Base-by-base conservation (phyloP, 177 flowering plant species). In the Telopea speciosissima region DNA sequence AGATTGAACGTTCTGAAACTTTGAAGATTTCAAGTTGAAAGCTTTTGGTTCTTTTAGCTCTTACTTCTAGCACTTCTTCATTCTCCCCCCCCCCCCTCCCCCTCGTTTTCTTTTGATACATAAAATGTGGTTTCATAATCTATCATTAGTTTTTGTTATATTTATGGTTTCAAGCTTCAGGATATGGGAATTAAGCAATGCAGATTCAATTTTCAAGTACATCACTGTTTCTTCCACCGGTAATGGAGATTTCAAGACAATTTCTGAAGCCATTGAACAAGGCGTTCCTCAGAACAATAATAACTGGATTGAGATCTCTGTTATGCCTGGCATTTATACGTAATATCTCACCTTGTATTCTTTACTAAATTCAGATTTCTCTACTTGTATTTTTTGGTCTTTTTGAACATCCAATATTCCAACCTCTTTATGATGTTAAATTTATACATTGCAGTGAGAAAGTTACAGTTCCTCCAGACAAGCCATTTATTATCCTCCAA, bases 401-500 rank as follows among this genome's bases (percentile, higher is more conserved):
- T 28, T 28, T 28, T 28, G 31, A 28, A 28, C 3, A 4, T 28
- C 31, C 4, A 28, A 28, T 28, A 28, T 28, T 28, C 31, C 4
- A 28, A 28, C 31, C 31, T 28, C 3, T 28, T 28, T 28, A 28
- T 28, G 31, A 28, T 28, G 0, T 4, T 28, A 2, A 28, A 28
- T 28, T 2, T 28, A 28, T 28, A 23, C 5, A 5, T 60, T 62
- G 19, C 31, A 75, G 82, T 9, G 79, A 79, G 67, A 65, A 80
- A 40, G 71, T 80, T 17, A 19, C 7, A 9, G 49, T 77, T n/a
- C 78, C 78, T 24, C 5, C 0, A 1, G 70, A 75, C 24, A 80
- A 80, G 67, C 77, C 66, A 7, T 80, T 45, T 67, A 78, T 80
- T 7, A 6, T 58, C 31, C 68, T 80, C 1, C 71, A 77, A 42